A percentile compares a stretch with the other conserved stretches of the same genome.
Conservation (phyloP, 2,329 filamentous ascomycete species). For the Moelleriella libera region DNA sequence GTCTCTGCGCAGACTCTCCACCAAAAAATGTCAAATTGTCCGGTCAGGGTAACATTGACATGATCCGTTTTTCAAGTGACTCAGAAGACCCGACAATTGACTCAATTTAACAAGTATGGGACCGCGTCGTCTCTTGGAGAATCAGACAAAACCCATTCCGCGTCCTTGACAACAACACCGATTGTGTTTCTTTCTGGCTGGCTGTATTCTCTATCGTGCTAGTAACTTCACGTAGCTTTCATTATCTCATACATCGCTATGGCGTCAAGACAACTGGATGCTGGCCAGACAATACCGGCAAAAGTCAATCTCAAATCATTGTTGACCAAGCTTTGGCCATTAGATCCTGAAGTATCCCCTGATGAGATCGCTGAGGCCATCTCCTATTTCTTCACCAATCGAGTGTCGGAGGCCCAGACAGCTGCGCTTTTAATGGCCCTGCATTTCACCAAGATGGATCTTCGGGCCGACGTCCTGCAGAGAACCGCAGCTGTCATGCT, state of each 20-base stretch:
- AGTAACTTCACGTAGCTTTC: no score
- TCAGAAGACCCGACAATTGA: not conserved
- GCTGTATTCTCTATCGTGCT: no score
- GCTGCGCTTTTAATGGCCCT: slow-evolving; percentile 79
- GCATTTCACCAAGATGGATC: slow-evolving; percentile 80
- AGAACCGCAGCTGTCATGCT: slow-evolving; percentile 78
- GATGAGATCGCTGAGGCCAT: slow-evolving; percentile 82
- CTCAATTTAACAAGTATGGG: not conserved
- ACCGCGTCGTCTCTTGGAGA: not conserved
- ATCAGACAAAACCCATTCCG: no score
- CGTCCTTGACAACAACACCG: no score
- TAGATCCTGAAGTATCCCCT: slow-evolving; percentile 44
- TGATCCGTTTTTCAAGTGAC: slow-evolving; percentile 1
- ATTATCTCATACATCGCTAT: slow-evolving; percentile 8
- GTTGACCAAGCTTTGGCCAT: slow-evolving; percentile 58
- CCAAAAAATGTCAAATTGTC: not conserved
- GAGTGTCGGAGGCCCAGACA: slow-evolving; percentile 75
- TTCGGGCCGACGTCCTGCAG: slow-evolving; percentile 71
- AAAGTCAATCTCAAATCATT: slow-evolving; percentile 52
- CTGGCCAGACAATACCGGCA: slow-evolving; percentile 6
- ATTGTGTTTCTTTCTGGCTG: no score
- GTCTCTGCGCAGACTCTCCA: not conserved
- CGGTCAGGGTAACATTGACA: not conserved
- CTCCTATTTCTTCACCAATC: slow-evolving; percentile 81
- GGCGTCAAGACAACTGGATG: slow-evolving; percentile 14